Evolutionary conservation across 495 filamentous ascomycete species (phyloP).

Genomic region (Penicillium subrubescens): DNA sequence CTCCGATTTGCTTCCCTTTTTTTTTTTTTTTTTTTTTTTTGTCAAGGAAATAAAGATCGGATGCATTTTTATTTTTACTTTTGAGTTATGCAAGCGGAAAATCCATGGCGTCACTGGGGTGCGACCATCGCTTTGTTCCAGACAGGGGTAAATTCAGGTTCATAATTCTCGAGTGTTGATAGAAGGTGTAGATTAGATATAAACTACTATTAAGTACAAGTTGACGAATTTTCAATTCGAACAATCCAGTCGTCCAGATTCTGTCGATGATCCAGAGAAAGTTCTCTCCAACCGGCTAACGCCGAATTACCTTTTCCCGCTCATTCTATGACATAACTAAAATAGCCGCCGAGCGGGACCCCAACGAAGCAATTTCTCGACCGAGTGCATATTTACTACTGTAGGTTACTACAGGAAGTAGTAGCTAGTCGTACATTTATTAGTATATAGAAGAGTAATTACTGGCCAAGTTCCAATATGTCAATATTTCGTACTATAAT

Average conservation of each 20-base stretch:
- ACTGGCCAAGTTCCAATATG: too few relatives aligned
- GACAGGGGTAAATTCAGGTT: not conserved
- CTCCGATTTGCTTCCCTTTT: conserved; percentile 21
- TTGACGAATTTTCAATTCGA: not conserved
- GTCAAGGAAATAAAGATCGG: not conserved
- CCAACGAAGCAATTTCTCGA: not conserved
- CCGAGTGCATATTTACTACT: not conserved
- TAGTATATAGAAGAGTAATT: too few relatives aligned
- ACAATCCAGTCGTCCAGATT: not conserved
- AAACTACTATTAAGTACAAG: not conserved
- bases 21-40: conserved; percentile 7
- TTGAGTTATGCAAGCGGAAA: conserved; percentile 20
- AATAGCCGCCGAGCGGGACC: conserved; percentile 8
- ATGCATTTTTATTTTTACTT: conserved; percentile 1
- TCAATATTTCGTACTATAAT: not conserved
- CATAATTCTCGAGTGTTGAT: not conserved
- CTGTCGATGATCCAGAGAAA: not conserved
- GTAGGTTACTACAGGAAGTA: not conserved
- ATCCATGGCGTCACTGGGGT: conserved; percentile 21
- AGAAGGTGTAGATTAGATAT: not conserved
- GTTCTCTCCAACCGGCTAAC: not conserved
- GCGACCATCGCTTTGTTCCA: conserved; percentile 4
- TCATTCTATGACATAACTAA: conserved; percentile 21
- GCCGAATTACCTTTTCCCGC: not conserved
- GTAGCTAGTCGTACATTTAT: too few relatives aligned